Conservation (phyloP, 2,329 filamentous ascomycete genomes). For the Microdochium paspali region DNA sequence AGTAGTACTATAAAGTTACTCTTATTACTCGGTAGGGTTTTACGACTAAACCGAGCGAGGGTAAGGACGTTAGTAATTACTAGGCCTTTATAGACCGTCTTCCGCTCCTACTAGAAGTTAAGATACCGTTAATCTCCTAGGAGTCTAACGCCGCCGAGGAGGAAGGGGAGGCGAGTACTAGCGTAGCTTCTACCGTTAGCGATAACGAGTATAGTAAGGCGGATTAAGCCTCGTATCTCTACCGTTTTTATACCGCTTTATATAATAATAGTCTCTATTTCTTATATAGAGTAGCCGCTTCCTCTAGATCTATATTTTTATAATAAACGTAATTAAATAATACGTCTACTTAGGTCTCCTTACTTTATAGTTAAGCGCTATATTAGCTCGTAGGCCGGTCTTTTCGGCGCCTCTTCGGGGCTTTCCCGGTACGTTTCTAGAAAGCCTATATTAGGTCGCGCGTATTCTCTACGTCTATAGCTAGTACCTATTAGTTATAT, state of each 20-base stretch:
- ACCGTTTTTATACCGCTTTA: neutral
- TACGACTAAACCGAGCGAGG: neutral
- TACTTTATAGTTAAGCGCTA: neutral
- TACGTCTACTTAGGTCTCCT: neutral
- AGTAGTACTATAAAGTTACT: neutral
- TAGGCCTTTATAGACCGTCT: neutral
- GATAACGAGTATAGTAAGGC: no score
- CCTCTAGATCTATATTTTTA: neutral
- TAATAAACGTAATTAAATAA: neutral
- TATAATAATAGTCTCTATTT: neutral
- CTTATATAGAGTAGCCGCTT: neutral
- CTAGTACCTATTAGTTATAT: no score
- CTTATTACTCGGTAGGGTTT: neutral
- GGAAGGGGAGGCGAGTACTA: no score
- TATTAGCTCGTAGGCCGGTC: no score
- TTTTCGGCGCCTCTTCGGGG: neutral
- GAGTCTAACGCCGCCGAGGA: no score
- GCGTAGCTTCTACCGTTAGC: no score
- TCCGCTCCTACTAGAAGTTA: no score
- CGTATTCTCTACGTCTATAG: neutral
- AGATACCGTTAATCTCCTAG: no score
- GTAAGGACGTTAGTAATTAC: neutral
- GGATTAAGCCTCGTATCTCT: neutral
- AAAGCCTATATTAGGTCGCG: neutral
- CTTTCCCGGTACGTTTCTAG: neutral